Evolutionary conservation across 768 basidiomycete species (phyloP).

Genomic region (Pleurotus pulmonarius): DNA sequence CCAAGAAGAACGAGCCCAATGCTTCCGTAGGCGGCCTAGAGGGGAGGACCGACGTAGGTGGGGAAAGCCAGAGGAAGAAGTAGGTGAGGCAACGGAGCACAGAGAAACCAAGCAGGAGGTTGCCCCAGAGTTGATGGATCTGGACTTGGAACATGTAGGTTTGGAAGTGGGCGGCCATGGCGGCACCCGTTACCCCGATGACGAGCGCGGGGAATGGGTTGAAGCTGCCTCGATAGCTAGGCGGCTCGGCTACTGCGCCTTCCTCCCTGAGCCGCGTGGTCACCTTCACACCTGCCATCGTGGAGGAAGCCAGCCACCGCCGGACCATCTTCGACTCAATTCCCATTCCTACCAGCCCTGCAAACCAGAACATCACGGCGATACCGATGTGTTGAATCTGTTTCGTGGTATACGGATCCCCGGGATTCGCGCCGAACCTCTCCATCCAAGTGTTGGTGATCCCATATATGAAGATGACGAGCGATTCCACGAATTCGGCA

Average conservation of each 20-base stretch:
- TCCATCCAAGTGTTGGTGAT: slow-evolving; percentile 97
- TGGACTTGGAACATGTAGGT: slow-evolving; percentile 91
- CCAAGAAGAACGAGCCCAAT: slow-evolving; percentile 80
- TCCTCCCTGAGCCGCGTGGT: slow-evolving; percentile 22
- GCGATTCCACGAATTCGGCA: slow-evolving; percentile 76
- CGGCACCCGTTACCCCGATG: slow-evolving; percentile 89
- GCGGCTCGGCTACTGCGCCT: slow-evolving; percentile 58
- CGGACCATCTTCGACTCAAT: slow-evolving; percentile 78
- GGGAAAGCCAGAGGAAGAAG: slow-evolving; percentile 89
- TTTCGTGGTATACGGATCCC: slow-evolving; percentile 85
- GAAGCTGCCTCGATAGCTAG: slow-evolving; percentile 73
- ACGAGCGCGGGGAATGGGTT: slow-evolving; percentile 93
- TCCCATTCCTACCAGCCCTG: slow-evolving; percentile 82
- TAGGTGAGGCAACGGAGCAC: slow-evolving; percentile 85
- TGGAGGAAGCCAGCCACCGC: slow-evolving; percentile 65
- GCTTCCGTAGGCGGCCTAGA: slow-evolving; percentile 93
- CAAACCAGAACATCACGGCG: slow-evolving; percentile 96
- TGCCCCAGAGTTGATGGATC: slow-evolving; percentile 91
- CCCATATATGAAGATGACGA: slow-evolving; percentile 85
- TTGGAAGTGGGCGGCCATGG: slow-evolving; percentile 92
- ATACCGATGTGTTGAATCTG: slow-evolving; percentile 94
- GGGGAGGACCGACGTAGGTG: slow-evolving; percentile 80
- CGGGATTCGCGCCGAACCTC: slow-evolving; percentile 77
- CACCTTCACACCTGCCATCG: slow-evolving; percentile 28
- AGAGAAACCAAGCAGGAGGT: slow-evolving; percentile 74